phyloP scores from a whole-genome alignment of 2,329 filamentous ascomycete species.

The Monosporascus ibericus region DNA sequence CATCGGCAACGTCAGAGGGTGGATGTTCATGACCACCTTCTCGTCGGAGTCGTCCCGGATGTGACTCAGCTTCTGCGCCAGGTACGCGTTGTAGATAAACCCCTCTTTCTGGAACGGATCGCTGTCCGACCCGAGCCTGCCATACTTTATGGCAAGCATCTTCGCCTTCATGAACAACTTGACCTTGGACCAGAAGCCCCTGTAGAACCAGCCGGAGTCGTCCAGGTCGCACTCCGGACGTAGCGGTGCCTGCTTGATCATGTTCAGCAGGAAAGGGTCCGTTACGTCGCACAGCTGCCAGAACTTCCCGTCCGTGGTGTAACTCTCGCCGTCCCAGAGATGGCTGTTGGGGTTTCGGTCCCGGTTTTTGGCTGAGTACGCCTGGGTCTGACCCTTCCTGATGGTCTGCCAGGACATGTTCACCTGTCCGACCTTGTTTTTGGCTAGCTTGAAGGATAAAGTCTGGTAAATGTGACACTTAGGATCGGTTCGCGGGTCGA shows the following conservation, averaged over 20 bases:
- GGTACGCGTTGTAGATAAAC: slow-evolving; percentile 36
- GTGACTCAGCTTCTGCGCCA: slow-evolving; percentile 20
- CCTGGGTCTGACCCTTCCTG: slow-evolving; percentile 35
- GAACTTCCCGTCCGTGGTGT: slow-evolving; percentile 76
- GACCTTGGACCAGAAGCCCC: slow-evolving; percentile 74
- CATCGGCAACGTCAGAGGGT: slow-evolving; percentile 23
- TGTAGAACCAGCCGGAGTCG: slow-evolving; percentile 77
- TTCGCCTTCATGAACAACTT: slow-evolving; percentile 87
- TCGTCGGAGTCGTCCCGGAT: slow-evolving; percentile 22
- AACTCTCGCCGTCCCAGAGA: slow-evolving; percentile 73
- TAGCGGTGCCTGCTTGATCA: slow-evolving; percentile 60
- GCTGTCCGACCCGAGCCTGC: slow-evolving; percentile 41
- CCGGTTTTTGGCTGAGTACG: slow-evolving; percentile 28
- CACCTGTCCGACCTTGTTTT: slow-evolving; percentile 39
- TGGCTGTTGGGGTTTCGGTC: slow-evolving; percentile 47
- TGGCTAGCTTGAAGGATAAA: slow-evolving; percentile 72
- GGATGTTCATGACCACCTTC: slow-evolving; percentile 17
- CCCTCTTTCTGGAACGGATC: slow-evolving; percentile 28
- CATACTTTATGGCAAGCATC: slow-evolving; percentile 60
- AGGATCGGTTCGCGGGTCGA: slow-evolving; percentile 76
- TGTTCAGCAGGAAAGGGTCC: slow-evolving; percentile 63
- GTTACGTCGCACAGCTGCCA: slow-evolving; percentile 94
- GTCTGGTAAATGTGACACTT: slow-evolving; percentile 82
- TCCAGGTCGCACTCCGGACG: slow-evolving; percentile 51
- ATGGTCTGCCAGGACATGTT: slow-evolving; percentile 45